Evolutionary conservation across 2,329 filamentous ascomycete genomes (phyloP), one percentile per base, ranked within the genome.

Genomic region (Alternaria tenuissima): DNA sequence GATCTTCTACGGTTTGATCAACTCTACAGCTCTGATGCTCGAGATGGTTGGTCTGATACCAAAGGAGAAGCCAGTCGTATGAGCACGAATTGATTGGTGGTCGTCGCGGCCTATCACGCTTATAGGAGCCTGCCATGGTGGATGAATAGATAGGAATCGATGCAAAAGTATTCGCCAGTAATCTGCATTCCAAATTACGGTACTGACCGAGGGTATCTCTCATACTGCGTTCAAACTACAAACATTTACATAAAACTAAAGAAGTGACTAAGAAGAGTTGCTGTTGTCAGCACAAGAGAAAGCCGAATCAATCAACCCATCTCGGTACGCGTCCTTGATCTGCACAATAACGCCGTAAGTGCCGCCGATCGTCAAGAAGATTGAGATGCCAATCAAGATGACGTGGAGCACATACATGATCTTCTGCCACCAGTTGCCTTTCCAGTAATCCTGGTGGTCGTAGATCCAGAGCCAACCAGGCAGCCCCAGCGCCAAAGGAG

Each of bases 401-500:
- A 77, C 69, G 67, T 85, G 82, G 7, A 82, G 68, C 42, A 67
- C 71, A 60, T 80, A 85, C 20, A 78, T 63, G 0, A 70, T 56
- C 67, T 79, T 79, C 61, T 79, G 75, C 54, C 64, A 52, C 1
- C 70, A 7, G 2, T 53, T 73, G 0, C 82, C 81, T 32, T 67
- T 78, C 61, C 75, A 73, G 66, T 82, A 83, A 26, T 78, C 57
- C 7, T 67, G 63, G 60, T 85, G 80, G 56, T 85, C 84, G 64
- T 83, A 80, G 4, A 86, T 64, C 84, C 84, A 87, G 3, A 86
- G 62, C 76, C 78, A 83, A 0, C 81, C 83, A 0, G 83, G 84
- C 4, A 86, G 68, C 1, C 75, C 76, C 18, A 86, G 77, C 2
- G 81, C 82, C 47, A 87, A 61, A 0, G 83, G 84, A 30, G 84